Percentiles rank a stretch among this genome's conserved stretches.
Conservation (phyloP, 208 protist genomes). For the Leptomonas pyrrhocoris region DNA sequence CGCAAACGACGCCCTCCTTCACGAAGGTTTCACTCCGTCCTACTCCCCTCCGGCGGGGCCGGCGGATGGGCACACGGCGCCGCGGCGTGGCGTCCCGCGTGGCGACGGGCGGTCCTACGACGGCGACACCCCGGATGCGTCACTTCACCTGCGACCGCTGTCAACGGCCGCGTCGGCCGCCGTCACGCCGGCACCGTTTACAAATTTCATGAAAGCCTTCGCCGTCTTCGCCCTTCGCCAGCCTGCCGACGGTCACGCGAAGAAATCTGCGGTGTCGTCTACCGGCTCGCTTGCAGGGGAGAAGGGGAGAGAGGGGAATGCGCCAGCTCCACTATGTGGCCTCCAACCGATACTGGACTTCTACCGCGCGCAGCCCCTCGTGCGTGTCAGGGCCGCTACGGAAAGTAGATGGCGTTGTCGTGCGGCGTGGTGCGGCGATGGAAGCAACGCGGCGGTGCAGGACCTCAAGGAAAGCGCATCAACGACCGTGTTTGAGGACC, state of each 20-base stretch:
- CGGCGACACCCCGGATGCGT: neutral
- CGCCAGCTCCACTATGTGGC: neutral
- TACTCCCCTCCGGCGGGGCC: conserved; percentile 19
- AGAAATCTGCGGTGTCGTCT: neutral
- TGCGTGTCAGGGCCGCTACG: conserved; percentile 29
- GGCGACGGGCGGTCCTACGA: conserved; percentile 1
- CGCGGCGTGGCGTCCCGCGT: neutral
- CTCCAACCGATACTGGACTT: conserved; percentile 28
- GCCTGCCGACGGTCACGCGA: neutral
- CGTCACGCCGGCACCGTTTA: conserved; percentile 26
- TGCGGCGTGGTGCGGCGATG: conserved; percentile 18
- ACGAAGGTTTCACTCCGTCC: conserved; percentile 11
- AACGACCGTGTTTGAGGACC: conserved; percentile 26
- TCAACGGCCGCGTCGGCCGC: neutral
- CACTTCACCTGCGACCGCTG: too few species aligned
- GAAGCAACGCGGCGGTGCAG: neutral
- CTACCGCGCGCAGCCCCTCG: conserved; percentile 35
- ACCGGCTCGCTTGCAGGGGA: too few species aligned
- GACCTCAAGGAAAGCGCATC: conserved; percentile 15
- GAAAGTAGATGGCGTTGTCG: conserved; percentile 26
- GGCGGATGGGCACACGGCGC: conserved; percentile 6
- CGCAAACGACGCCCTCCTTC: neutral
- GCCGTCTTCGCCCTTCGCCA: conserved; percentile 18
- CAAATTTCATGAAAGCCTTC: conserved; percentile 52
- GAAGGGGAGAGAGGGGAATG: neutral